phyloP scores from a whole-genome alignment of 306 rosid species.

The Pachyrhizus erosus region DNA sequence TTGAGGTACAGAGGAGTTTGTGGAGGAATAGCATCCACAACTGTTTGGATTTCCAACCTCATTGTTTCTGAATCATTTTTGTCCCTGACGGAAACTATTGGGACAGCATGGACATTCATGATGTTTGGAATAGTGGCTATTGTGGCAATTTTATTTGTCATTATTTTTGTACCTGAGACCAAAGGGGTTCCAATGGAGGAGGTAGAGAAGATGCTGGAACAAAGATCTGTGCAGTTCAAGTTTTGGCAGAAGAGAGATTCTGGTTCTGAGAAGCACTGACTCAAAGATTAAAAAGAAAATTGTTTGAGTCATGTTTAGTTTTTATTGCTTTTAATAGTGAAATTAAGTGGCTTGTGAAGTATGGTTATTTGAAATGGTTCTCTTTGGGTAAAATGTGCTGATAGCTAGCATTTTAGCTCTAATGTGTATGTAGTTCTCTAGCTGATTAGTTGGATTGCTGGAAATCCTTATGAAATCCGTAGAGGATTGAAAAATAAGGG shows the following conservation, averaged over 20 bases:
- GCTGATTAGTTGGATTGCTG: constrained; percentile 25
- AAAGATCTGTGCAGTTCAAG: constrained; percentile 54
- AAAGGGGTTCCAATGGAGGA: constrained; percentile 74
- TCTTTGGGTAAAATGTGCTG: not conserved
- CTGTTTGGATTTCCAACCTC: constrained; percentile 67
- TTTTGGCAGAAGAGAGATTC: constrained; percentile 59
- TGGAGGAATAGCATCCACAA: constrained; percentile 75
- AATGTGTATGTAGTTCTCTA: constrained; percentile 21
- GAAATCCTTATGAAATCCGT: constrained; percentile 30
- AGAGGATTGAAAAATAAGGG: constrained; percentile 19
- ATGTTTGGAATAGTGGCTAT: constrained; percentile 56
- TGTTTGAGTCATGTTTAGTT: constrained; percentile 2
- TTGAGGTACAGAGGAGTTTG: constrained; percentile 63
- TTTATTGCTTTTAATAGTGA: constrained; percentile 20
- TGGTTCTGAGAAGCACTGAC: constrained; percentile 28
- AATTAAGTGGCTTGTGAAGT: constrained; percentile 5
- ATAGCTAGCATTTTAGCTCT: constrained; percentile 35
- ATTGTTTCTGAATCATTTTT: constrained; percentile 68
- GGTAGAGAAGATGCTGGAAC: constrained; percentile 69
- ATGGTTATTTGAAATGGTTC: not conserved
- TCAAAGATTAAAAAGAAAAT: not conserved
- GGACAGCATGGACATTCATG: constrained; percentile 68
- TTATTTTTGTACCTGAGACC: constrained; percentile 68
- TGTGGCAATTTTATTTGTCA: constrained; percentile 60
- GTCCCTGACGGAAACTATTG: constrained; percentile 55